A percentile compares a stretch with the other conserved stretches of the same genome.
Evolutionary conservation across 2,329 filamentous ascomycete species (phyloP).

Genomic region (Penicillium sumatraense): DNA sequence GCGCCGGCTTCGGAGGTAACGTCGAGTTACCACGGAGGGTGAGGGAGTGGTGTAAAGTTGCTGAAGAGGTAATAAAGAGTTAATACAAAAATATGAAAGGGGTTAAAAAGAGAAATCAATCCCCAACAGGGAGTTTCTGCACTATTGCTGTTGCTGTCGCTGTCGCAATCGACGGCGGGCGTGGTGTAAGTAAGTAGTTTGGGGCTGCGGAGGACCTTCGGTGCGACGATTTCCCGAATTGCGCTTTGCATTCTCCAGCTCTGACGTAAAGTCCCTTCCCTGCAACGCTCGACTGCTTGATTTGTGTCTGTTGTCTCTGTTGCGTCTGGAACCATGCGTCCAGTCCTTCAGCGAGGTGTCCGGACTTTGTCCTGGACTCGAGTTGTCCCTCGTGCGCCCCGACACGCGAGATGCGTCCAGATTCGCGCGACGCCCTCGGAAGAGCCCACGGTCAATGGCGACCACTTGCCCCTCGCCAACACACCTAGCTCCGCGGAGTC

Average conservation of each 20-base stretch:
- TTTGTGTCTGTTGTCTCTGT: too few species aligned
- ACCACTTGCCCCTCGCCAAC: slow-evolving; percentile 40
- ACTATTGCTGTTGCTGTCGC: too few species aligned
- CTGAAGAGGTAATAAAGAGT: neutral
- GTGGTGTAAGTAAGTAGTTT: slow-evolving; percentile 15
- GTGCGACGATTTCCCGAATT: slow-evolving; percentile 29
- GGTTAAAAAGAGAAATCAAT: slow-evolving; percentile 1
- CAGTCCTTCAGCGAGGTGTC: slow-evolving; percentile 41
- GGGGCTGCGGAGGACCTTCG: slow-evolving; percentile 20
- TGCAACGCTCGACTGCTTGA: slow-evolving; percentile 10
- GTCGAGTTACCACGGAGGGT: too few species aligned
- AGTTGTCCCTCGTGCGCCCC: slow-evolving; percentile 33
- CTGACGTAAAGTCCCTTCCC: slow-evolving; percentile 29
- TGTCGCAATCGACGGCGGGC: slow-evolving; percentile 32
- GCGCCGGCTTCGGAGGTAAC: slow-evolving; percentile 43
- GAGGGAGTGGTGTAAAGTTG: neutral
- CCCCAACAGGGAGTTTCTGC: neutral
- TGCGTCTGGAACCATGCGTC: slow-evolving; percentile 38
- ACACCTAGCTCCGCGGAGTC: slow-evolving; percentile 47
- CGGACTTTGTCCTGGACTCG: slow-evolving; percentile 39
- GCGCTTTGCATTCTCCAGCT: slow-evolving; percentile 16
- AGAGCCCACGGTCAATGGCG: slow-evolving; percentile 42
- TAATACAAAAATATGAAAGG: neutral
- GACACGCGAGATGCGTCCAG: slow-evolving; percentile 45
- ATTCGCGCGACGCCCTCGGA: slow-evolving; percentile 50